phyloP scores from a whole-genome alignment of 2,329 filamentous ascomycete species.

The Cladosporium sp. region DNA sequence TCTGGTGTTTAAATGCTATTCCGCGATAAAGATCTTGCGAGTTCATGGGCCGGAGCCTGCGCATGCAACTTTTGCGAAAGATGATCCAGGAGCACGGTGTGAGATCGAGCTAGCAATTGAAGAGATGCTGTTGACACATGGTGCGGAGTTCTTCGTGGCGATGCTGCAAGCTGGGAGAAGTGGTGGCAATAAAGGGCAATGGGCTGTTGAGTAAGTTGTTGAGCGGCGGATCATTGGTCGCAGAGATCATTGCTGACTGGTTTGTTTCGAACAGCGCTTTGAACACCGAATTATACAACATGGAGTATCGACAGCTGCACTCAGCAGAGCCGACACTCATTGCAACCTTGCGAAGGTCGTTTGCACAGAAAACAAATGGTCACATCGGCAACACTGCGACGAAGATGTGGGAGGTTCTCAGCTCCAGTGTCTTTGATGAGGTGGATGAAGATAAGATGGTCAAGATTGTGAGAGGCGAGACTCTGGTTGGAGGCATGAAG shows the following conservation, averaged over 20 bases:
- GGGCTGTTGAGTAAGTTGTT: conserved; percentile 22
- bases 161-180: conserved; percentile 19
- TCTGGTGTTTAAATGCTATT: conserved; percentile 30
- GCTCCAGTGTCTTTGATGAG: conserved; percentile 23
- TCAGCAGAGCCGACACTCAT: conserved; percentile 25
- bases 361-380: conserved; percentile 21
- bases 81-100: conserved; percentile 21
- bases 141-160: conserved; percentile 27
- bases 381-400: conserved; percentile 8
- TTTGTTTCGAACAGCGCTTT: conserved; percentile 18
- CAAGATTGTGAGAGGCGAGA: conserved; percentile 16
- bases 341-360: conserved; percentile 24
- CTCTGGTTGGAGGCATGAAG: conserved; percentile 5
- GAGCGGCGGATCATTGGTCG: neutral
- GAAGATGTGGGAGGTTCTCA: conserved; percentile 31
- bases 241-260: neutral
- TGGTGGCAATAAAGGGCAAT: neutral
- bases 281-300: conserved; percentile 21
- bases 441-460: conserved; percentile 23
- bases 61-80: conserved; percentile 15
- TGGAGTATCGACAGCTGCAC: conserved; percentile 23
- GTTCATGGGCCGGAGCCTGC: conserved; percentile 29
- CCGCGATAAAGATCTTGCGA: conserved; percentile 28
- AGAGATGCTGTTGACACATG: conserved; percentile 29
- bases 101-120: conserved; percentile 32